Conservation (phyloP, 1,284 basidiomycete genomes). For the Sphaerobolus stellatus region DNA sequence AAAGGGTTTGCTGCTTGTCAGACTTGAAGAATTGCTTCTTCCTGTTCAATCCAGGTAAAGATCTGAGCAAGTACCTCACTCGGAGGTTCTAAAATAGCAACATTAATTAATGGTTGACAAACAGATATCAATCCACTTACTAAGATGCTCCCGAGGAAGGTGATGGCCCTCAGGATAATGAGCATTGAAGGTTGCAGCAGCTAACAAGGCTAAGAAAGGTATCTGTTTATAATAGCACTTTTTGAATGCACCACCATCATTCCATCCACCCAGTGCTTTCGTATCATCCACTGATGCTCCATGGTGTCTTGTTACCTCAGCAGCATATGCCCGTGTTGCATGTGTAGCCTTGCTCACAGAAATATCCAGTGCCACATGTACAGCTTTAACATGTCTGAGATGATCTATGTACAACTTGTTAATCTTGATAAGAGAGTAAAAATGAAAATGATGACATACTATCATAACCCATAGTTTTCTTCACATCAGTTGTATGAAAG, state of each 20-base stretch:
- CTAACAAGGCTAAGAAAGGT: slow-evolving; percentile 29
- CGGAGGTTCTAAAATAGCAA: slow-evolving; percentile 21
- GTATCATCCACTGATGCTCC: slow-evolving; percentile 19
- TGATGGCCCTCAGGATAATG: slow-evolving; percentile 24
- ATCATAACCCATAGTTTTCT: slow-evolving; percentile 24
- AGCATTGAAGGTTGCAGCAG: slow-evolving; percentile 30
- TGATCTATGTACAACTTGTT: slow-evolving; percentile 17
- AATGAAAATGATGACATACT: slow-evolving; percentile 17
- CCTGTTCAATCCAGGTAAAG: slow-evolving; percentile 27
- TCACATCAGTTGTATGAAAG: slow-evolving; percentile 13
- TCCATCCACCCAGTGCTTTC: slow-evolving; percentile 30
- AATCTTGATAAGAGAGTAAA: background rate
- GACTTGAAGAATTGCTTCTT: slow-evolving; percentile 10
- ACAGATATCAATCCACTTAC: slow-evolving; percentile 16
- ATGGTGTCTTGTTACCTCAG: slow-evolving; percentile 20
- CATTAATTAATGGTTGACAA: background rate
- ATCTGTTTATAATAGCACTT: slow-evolving; percentile 27
- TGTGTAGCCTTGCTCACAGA: slow-evolving; percentile 25
- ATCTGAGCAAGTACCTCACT: slow-evolving; percentile 15
- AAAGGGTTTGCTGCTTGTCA: slow-evolving; percentile 6
- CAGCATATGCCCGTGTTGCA: slow-evolving; percentile 22
- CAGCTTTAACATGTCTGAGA: slow-evolving; percentile 19
- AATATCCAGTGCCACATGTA: slow-evolving; percentile 22
- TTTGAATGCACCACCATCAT: slow-evolving; percentile 17
- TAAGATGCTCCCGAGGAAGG: slow-evolving; percentile 23